Base-by-base conservation (phyloP, 2,329 filamentous ascomycete species). In the Colletotrichum somersetense region DNA sequence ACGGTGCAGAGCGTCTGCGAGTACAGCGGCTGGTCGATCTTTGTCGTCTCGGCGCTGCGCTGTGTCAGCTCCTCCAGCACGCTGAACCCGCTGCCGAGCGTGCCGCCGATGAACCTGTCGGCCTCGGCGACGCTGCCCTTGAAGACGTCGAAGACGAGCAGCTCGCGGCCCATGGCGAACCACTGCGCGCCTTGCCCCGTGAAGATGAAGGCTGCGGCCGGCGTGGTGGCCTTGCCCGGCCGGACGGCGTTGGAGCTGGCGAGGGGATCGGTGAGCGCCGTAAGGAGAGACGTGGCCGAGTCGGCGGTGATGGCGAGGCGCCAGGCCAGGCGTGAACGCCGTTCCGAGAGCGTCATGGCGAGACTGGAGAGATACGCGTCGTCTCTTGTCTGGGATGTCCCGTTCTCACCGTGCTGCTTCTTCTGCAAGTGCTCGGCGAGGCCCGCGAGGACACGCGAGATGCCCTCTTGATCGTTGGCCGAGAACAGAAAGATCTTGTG, bases 1-100 rank as follows among this genome's bases (percentile, higher is more conserved):
- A 83, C 82, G 0, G 83, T 85, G 42, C 80, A 85, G 0, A 83
- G 40, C 0, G 85, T 79, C 63, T 86, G 84, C 16, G 77, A 78
- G 12, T 44, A 33, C 30, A 23, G 14, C 7, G 23, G 66, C 59
- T n/a, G 30, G 10, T 53, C 46, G 61, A 69, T 18, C 7, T 44
- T 64, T 3, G 18, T 26, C 7, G 26, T 35, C 12, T 56, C 73
- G 2, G 76, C 79, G 64, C 80, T 12, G 46, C 40, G 48, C 23
- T 18, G 33, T 10, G 42, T 11, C 77, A 71, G 3, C 85, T 81
- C 78, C 84, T 78, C 76, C 4, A 81, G 20, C 6, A 84, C 76
- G 56, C 80, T 73, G 42, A 81, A 84, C 2, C 75, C 67, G 44
- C 78, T 78, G 10, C 73, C 74, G 2, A 84, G 77, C 1, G 84